Percentiles rank a stretch among this genome's conserved stretches.
These are phyloP conservation scores for Aspergillus fumigatus DNA, from an alignment of 2,329 filamentous ascomycete genomes.

Conservation along the genomic window DNA sequence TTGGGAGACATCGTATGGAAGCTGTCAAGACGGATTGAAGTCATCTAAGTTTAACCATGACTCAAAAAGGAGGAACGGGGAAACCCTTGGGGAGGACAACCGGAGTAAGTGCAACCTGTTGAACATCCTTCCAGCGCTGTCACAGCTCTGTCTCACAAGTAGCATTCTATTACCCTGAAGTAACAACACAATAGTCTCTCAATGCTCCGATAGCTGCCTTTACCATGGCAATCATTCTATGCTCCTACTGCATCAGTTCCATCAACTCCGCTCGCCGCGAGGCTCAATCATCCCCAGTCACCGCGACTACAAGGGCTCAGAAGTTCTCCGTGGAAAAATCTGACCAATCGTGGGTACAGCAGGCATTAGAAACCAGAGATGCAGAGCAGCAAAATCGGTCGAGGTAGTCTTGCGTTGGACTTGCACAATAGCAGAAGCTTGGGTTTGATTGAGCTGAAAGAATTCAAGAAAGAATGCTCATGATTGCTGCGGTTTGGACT, in stretches of 20 bases:
- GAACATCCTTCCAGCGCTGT: background rate
- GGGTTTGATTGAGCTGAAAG: background rate
- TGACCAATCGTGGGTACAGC: constrained; percentile 26
- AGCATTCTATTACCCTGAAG: background rate
- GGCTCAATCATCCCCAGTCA: constrained; percentile 45
- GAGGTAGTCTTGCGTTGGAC: background rate
- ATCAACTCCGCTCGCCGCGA: constrained; percentile 64
- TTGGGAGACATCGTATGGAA: background rate
- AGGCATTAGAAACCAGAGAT: constrained; percentile 27
- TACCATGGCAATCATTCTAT: constrained; percentile 57
- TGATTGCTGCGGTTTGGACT: background rate
- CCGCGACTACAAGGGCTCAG: constrained; percentile 32
- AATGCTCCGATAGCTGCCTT: constrained; percentile 60
- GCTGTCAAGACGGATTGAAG: background rate
- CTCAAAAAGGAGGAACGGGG: background rate
- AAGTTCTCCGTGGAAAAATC: constrained; percentile 41
- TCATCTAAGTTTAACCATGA: background rate
- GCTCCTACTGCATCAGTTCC: constrained; percentile 59
- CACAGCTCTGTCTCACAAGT: background rate
- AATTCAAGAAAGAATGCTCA: background rate
- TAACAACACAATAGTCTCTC: constrained; percentile 40
- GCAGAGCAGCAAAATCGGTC: constrained; percentile 9
- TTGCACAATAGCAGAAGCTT: background rate
- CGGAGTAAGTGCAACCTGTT: background rate
- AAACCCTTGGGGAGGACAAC: background rate